These are phyloP conservation scores for Neofusicoccum ribis DNA, from an alignment of 2,329 filamentous ascomycete species.

Conservation along the genomic window DNA sequence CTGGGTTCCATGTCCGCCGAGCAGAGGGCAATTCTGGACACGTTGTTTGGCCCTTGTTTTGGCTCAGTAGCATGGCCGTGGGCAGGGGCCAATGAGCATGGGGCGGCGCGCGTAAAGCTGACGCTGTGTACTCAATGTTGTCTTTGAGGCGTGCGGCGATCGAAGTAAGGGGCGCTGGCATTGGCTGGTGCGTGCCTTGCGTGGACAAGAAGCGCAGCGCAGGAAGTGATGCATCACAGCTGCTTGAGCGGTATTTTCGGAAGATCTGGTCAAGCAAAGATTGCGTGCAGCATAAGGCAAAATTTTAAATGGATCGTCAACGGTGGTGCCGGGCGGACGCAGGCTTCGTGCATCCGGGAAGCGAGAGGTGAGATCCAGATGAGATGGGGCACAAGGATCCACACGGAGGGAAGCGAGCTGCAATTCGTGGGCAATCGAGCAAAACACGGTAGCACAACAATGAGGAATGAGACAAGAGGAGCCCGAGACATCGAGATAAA, in stretches of 20 bases:
- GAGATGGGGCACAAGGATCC: constrained; percentile 16
- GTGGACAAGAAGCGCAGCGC: constrained; percentile 14
- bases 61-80: constrained; percentile 9
- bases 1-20: neutral
- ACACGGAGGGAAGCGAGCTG: constrained; percentile 2
- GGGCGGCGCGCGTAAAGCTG: constrained; percentile 17
- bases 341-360: constrained; percentile 17
- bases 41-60: constrained; percentile 19
- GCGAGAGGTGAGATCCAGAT: constrained; percentile 15
- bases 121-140: constrained; percentile 16
- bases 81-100: constrained; percentile 12
- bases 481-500: constrained; percentile 14
- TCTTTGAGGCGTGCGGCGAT: constrained; percentile 21
- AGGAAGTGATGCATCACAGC: constrained; percentile 18
- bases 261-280: constrained; percentile 4
- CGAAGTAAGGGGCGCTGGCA: constrained; percentile 18
- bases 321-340: constrained; percentile 18
- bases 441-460: constrained; percentile 17
- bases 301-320: constrained; percentile 14
- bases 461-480: constrained; percentile 19
- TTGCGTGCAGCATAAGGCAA: constrained; percentile 10
- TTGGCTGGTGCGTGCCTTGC: constrained; percentile 20
- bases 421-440: constrained; percentile 10
- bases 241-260: neutral
- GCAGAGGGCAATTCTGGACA: constrained; percentile 10